phyloP scores from a whole-genome alignment of 2,329 filamentous ascomycete genomes.

The Fusarium subtropicale region DNA sequence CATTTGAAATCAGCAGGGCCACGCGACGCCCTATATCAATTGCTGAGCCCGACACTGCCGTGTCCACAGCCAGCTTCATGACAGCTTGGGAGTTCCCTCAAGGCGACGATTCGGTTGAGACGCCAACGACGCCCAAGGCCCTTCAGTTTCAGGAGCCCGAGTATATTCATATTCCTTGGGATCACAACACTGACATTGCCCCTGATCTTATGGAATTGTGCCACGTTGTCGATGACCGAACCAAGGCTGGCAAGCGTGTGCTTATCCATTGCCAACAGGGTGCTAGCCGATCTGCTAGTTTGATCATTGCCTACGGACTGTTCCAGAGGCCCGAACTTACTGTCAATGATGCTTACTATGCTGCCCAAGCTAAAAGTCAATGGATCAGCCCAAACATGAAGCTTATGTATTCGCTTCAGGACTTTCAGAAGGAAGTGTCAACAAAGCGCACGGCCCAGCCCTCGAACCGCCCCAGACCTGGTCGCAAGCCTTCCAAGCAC shows the following conservation, averaged over 20 bases:
- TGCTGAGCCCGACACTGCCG: conserved; percentile 65
- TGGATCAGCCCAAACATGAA: conserved; percentile 96
- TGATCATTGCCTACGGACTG: conserved; percentile 87
- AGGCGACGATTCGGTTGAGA: conserved; percentile 54
- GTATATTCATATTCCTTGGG: conserved; percentile 89
- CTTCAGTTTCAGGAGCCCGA: conserved; percentile 69
- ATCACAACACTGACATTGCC: conserved; percentile 88
- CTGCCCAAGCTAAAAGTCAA: conserved; percentile 81
- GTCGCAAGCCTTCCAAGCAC: conserved; percentile 70
- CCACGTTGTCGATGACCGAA: conserved; percentile 78
- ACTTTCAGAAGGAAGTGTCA: conserved; percentile 76
- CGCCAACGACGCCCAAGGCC: conserved; percentile 68
- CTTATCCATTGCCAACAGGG: conserved; percentile 88
- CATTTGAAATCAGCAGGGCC: conserved; percentile 63
- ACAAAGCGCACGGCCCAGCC: conserved; percentile 62
- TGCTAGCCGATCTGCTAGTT: conserved; percentile 84
- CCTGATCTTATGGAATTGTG: conserved; percentile 80
- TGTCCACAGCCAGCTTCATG: conserved; percentile 67
- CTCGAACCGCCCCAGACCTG: conserved; percentile 61
- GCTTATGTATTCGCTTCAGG: conserved; percentile 87
- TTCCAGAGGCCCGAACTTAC: conserved; percentile 81
- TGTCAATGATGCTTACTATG: conserved; percentile 86
- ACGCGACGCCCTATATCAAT: conserved; percentile 48
- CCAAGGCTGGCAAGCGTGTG: conserved; percentile 79
- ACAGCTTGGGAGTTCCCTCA: conserved; percentile 70